Evolutionary conservation across 106 monocot genomes (phyloP).

Genomic region (Dioscorea alata): DNA sequence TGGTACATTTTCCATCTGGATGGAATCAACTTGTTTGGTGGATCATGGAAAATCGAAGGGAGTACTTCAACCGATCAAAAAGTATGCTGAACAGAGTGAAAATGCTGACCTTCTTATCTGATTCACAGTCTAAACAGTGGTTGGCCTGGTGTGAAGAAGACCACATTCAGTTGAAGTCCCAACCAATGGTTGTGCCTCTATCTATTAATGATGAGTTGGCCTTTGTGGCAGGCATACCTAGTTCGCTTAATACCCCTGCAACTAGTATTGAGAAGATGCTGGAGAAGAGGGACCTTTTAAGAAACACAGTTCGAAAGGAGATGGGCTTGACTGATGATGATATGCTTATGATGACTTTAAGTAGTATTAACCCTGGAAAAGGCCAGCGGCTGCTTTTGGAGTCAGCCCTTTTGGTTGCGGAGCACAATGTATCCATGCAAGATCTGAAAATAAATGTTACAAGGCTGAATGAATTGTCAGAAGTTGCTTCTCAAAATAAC

Average conservation of each 20-base stretch:
- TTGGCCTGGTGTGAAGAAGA: constrained; percentile 81
- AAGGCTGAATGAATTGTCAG: constrained; percentile 25
- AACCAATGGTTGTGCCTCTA: constrained; percentile 71
- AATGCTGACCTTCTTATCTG: constrained; percentile 62
- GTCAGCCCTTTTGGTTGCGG: constrained; percentile 52
- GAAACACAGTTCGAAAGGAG: constrained; percentile 66
- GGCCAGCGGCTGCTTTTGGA: constrained; percentile 77
- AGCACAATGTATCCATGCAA: constrained; percentile 34
- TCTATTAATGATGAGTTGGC: constrained; percentile 91
- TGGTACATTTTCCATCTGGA: constrained; percentile 35
- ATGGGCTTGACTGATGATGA: constrained; percentile 79
- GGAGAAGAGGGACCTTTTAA: constrained; percentile 51
- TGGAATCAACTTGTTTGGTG: constrained; percentile 80
- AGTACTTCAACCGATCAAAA: constrained; percentile 86
- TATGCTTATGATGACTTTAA: constrained; percentile 78
- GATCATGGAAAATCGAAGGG: constrained; percentile 95
- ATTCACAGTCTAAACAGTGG: constrained; percentile 74
- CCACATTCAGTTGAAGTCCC: constrained; percentile 46
- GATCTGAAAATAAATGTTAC: constrained; percentile 28
- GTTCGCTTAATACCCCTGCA: constrained; percentile 55
- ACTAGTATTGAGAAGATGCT: constrained; percentile 64
- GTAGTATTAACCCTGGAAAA: constrained; percentile 87
- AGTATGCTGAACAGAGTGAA: constrained; percentile 66
- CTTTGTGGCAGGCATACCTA: constrained; percentile 74
- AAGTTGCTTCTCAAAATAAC: constrained; percentile 29